These are phyloP conservation scores for Grigorovia yakushimaensis DNA, from an alignment of 805 yeast species.

Conservation along the genomic window DNA sequence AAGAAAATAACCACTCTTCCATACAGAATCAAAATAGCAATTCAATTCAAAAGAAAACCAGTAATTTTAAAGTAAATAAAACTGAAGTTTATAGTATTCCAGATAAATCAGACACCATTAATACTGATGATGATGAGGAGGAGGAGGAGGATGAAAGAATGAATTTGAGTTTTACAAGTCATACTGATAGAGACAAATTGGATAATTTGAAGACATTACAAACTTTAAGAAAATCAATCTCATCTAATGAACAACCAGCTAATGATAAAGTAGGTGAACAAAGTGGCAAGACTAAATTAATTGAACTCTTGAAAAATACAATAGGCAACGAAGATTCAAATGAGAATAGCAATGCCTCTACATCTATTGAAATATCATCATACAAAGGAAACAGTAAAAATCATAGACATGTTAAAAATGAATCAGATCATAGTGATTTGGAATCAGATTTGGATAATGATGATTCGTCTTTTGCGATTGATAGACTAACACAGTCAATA, in stretches of 20 bases:
- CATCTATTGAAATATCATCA: background rate
- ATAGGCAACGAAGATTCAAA: slow-evolving; percentile 31
- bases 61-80: no score
- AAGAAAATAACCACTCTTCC: no score
- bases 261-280: slow-evolving; percentile 1
- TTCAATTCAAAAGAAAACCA: no score
- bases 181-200: slow-evolving; percentile 2
- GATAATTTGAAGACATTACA: slow-evolving; percentile 2
- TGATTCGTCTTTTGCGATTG: background rate
- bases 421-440: background rate
- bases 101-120: no score
- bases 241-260: background rate
- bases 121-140: background rate
- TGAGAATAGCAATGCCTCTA: background rate
- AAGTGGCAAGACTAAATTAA: background rate
- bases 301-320: slow-evolving; percentile 23
- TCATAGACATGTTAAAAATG: background rate
- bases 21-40: no score
- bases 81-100: no score
- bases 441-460: background rate
- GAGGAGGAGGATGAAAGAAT: background rate
- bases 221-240: background rate
- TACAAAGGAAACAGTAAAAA: background rate
- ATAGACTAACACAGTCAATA: background rate
- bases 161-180: background rate